Evolutionary conservation across 2,329 filamentous ascomycete species (phyloP).

Genomic region (Colletotrichum echinochloae): DNA sequence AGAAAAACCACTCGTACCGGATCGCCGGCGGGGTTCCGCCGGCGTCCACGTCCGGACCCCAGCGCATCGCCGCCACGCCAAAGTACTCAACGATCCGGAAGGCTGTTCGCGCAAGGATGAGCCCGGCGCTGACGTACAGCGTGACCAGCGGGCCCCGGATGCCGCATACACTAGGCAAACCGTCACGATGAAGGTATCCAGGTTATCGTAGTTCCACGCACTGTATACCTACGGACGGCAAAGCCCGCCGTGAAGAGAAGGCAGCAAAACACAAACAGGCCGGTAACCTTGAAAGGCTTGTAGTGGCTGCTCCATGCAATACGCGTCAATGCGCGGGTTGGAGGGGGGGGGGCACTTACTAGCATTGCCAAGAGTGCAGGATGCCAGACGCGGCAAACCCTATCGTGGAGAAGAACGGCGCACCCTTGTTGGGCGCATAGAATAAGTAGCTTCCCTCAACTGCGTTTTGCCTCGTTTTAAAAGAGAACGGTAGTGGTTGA

Average conservation of each 20-base stretch:
- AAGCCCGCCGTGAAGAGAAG: constrained; percentile 69
- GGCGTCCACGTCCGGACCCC: constrained; percentile 53
- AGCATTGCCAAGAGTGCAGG: constrained; percentile 57
- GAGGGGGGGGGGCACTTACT: constrained; percentile 55
- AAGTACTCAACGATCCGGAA: constrained; percentile 72
- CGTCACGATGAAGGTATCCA: constrained; percentile 50
- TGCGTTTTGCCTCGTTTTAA: constrained; percentile 38
- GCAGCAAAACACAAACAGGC: constrained; percentile 65
- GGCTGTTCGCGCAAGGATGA: constrained; percentile 66
- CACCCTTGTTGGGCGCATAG: constrained; percentile 61
- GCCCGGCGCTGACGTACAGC: constrained; percentile 62
- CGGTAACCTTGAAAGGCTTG: constrained; percentile 67
- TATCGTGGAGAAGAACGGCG: constrained; percentile 60
- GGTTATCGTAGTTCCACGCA: constrained; percentile 48
- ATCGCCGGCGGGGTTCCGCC: constrained; percentile 57
- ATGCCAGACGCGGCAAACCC: constrained; percentile 54
- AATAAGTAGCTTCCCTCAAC: constrained; percentile 59
- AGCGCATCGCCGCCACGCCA: constrained; percentile 56
- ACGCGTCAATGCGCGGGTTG: background rate
- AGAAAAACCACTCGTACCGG: constrained; percentile 71
- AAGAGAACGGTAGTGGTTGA: background rate
- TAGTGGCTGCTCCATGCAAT: constrained; percentile 57
- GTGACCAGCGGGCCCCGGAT: constrained; percentile 54
- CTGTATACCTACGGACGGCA: constrained; percentile 54
- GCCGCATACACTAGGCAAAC: constrained; percentile 50